phyloP scores from a whole-genome alignment of 2,329 filamentous ascomycete genomes.

The Conoideocrella luteorostrata region DNA sequence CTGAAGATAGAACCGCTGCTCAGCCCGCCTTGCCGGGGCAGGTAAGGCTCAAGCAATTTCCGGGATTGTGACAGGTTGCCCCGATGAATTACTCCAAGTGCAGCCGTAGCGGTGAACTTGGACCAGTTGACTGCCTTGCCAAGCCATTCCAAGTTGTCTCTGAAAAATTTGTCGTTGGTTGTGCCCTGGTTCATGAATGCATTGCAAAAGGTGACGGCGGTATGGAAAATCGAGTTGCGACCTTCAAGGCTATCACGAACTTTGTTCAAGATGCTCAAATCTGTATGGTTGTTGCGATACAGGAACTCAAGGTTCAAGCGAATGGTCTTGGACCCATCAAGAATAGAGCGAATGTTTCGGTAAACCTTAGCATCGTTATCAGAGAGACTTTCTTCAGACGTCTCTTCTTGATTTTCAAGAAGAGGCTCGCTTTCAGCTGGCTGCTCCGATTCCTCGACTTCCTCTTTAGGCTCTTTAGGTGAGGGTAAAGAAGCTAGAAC shows the following conservation, averaged over 20 bases:
- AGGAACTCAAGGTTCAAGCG: conserved; percentile 94
- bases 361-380: conserved; percentile 52
- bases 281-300: conserved; percentile 90
- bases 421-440: conserved; percentile 42
- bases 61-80: conserved; percentile 90
- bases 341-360: conserved; percentile 58
- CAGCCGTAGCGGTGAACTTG: conserved; percentile 96
- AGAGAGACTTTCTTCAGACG: conserved; percentile 47
- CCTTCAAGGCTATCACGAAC: conserved; percentile 92
- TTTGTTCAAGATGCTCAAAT: conserved; percentile 89
- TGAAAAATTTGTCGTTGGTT: conserved; percentile 96
- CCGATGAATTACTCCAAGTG: conserved; percentile 91
- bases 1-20: conserved; percentile 85
- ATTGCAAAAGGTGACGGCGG: conserved; percentile 93
- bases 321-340: conserved; percentile 89
- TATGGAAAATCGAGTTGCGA: conserved; percentile 97
- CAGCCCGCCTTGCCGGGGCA: conserved; percentile 70
- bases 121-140: conserved; percentile 99
- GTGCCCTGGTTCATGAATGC: conserved; percentile 99
- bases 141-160: conserved; percentile 95
- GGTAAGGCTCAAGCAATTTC: conserved; percentile 89
- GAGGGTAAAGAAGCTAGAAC: conserved; percentile 74
- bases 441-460: conserved; percentile 38
- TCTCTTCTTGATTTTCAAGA: conserved; percentile 42
- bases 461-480: conserved; percentile 35